A percentile compares a stretch with the other conserved stretches of the same genome.
These are phyloP conservation scores for Nannochloropsis salina DNA, from an alignment of 108 stramenopile genomes.

Conservation along the genomic window DNA sequence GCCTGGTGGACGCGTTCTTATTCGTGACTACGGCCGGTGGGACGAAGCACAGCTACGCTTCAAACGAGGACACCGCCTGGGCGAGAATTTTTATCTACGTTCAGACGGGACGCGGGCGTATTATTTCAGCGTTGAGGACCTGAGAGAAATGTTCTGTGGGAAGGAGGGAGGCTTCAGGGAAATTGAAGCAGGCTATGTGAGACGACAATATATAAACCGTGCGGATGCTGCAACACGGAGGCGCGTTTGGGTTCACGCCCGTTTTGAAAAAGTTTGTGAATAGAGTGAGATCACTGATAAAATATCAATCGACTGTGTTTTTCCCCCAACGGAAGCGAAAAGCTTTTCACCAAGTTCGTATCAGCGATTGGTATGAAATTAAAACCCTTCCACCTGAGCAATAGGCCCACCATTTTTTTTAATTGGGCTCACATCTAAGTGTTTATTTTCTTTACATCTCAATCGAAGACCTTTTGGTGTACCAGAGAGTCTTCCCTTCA, in stretches of 20 bases:
- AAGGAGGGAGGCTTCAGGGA: slow-evolving; percentile 8
- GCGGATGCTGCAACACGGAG: slow-evolving; percentile 36
- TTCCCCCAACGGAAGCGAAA: too few relatives aligned
- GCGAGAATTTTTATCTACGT: slow-evolving; percentile 32
- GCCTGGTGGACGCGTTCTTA: slow-evolving; percentile 34
- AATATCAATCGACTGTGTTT: too few relatives aligned
- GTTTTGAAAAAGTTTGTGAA: slow-evolving; percentile 35
- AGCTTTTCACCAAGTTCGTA: too few relatives aligned
- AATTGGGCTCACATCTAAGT: too few relatives aligned
- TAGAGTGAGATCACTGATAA: background rate
- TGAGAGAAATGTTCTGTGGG: slow-evolving; percentile 31
- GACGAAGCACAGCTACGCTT: slow-evolving; percentile 47
- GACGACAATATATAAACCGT: slow-evolving; percentile 39
- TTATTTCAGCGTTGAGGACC: slow-evolving; percentile 36
- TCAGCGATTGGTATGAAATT: too few relatives aligned
- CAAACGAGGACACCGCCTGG: slow-evolving; percentile 28
- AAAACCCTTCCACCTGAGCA: too few relatives aligned
- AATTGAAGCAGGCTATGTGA: slow-evolving; percentile 34
- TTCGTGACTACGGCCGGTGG: slow-evolving; percentile 42
- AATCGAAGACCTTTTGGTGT: too few relatives aligned
- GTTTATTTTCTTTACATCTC: too few relatives aligned
- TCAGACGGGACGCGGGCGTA: slow-evolving; percentile 41
- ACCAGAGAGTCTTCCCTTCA: too few relatives aligned
- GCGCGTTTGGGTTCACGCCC: slow-evolving; percentile 39
- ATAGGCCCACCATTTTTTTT: too few relatives aligned